These are phyloP conservation scores for Metschnikowia peoriensis DNA, from an alignment of 805 yeast species.

Conservation along the genomic window DNA sequence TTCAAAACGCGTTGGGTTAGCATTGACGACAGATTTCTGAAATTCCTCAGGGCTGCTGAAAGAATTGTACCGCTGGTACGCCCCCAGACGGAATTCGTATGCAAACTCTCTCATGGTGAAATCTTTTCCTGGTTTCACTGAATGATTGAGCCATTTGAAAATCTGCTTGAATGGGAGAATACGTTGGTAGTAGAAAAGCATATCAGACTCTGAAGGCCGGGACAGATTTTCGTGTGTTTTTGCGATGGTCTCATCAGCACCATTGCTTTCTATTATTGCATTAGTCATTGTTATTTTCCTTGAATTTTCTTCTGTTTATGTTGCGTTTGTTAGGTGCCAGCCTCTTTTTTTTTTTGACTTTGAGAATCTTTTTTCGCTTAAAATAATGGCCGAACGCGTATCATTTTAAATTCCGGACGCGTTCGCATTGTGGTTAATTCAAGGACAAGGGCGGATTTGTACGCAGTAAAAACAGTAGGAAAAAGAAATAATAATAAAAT, in stretches of 20 bases:
- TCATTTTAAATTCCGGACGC: background rate
- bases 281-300: background rate
- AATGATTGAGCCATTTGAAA: constrained; percentile 89
- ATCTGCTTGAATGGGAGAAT: constrained; percentile 74
- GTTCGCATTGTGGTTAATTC: background rate
- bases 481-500: too few species aligned
- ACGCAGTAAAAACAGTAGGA: background rate
- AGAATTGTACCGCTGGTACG: constrained; percentile 87
- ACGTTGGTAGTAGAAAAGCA: constrained; percentile 67
- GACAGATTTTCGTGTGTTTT: constrained; percentile 8
- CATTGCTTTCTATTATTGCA: background rate
- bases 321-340: background rate
- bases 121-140: constrained; percentile 69
- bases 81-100: constrained; percentile 82
- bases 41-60: constrained; percentile 67
- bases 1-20: constrained; percentile 89
- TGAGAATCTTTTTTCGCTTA: background rate
- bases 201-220: constrained; percentile 54
- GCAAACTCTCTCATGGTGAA: constrained; percentile 93
- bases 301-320: background rate
- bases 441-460: background rate
- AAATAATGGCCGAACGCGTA: background rate
- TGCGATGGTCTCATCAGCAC: background rate
- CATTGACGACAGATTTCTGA: constrained; percentile 66
- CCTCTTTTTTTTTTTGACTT: background rate